Percentiles rank a stretch among this genome's conserved stretches.
Conservation (phyloP, 1,139 yeast species). For the Blastobotrys elegans region DNA sequence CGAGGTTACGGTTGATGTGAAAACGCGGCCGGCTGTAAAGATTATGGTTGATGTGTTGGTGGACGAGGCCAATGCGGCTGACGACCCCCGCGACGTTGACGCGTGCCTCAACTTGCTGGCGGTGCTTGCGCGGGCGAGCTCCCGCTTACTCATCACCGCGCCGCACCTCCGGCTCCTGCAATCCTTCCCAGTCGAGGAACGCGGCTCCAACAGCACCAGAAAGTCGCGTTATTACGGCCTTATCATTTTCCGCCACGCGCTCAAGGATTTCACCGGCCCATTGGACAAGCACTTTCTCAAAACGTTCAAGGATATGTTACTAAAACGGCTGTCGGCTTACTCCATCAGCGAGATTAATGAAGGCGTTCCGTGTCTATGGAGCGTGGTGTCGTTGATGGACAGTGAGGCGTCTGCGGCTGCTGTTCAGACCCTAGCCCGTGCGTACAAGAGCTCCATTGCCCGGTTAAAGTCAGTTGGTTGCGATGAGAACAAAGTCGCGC, state of each 20-base stretch:
- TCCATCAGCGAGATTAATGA: conserved; percentile 13
- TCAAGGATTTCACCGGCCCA: conserved; percentile 3
- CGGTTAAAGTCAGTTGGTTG: conserved; percentile 2
- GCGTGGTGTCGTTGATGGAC: conserved; percentile 10
- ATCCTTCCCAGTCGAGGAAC: conserved; percentile 13
- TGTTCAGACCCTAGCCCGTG: neutral
- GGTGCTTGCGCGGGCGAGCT: conserved; percentile 9
- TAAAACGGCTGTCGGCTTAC: conserved; percentile 12
- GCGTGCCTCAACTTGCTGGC: conserved; percentile 7
- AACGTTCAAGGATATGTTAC: conserved; percentile 9
- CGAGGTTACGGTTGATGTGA: conserved; percentile 1
- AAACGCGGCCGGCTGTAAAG: conserved; percentile 1
- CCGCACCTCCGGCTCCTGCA: conserved; percentile 10
- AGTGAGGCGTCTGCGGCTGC: neutral
- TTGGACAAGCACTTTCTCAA: conserved; percentile 10
- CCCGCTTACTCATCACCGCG: conserved; percentile 3
- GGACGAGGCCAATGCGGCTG: conserved; percentile 3
- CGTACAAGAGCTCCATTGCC: conserved; percentile 6
- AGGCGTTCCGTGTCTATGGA: conserved; percentile 16
- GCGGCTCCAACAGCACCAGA: conserved; percentile 1
- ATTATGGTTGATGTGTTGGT: conserved; percentile 11
- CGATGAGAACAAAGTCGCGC: neutral
- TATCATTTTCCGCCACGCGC: conserved; percentile 11
- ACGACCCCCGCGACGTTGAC: conserved; percentile 1
- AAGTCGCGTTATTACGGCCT: conserved; percentile 12